Evolutionary conservation across 2,329 filamentous ascomycete species (phyloP), one percentile per base, ranked within the genome.

Genomic region (Talaromyces sp.): DNA sequence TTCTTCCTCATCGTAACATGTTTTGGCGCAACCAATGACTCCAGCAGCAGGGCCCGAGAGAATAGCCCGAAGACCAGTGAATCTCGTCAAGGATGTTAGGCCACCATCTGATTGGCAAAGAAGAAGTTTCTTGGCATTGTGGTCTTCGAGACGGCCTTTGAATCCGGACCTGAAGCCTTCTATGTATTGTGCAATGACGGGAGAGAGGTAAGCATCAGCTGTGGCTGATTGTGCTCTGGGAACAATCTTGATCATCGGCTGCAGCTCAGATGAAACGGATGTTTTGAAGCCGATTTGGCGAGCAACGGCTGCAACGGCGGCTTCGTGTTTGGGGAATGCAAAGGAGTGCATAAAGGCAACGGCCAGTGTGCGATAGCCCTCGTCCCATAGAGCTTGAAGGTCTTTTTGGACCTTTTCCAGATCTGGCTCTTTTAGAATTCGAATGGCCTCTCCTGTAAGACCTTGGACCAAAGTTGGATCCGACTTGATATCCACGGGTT

Each of bases 21-120:
- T 96, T 32, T 91, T 84, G n/a, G 92, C 91, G 72, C 96, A 96
- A 2, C 92, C 92, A 0, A 96, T 91, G 0, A 96, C 92, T 53
- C 92, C 92, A 41, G 91, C 92, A 19, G 92, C 92, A 1, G 92
- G 92, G 0, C 92, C 92, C 1, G 90, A 96, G 4, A 96, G 73
- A 60, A 96, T 95, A 5, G 91, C 91, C 67, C 89, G 87, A 4
- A 96, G 77, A 0, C 92, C 92, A 0, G 89, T 93, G 70, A 96
- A 96, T 68, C 79, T 65, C 24, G 69, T 66, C 14, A 75, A 71
- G 55, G 75, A 71, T 3, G 85, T 82, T 2, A 86, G 73, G 10
- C 84, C 84, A 41, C 90, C 90, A 64, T 95, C 90, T 13, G 89
- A 93, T 81, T 90, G 95, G 75, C 93, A 93, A 1, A 96, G 80